phyloP scores from a whole-genome alignment of 345 rosid species.

The Brassica nigra region DNA sequence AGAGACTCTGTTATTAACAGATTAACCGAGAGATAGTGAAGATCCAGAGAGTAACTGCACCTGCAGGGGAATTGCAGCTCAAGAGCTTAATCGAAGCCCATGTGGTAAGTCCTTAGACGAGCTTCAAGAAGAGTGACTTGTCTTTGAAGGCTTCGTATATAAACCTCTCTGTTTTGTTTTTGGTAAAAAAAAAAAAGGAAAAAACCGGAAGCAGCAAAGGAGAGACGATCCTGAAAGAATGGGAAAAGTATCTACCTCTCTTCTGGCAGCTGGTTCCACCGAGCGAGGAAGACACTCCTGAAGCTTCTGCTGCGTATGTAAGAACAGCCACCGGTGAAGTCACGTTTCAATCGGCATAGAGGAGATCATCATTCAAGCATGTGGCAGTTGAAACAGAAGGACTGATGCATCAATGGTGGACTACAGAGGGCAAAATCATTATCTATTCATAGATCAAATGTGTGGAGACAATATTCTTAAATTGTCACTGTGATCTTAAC shows the following conservation, averaged over 20 bases:
- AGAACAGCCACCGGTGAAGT: slow-evolving; percentile 67
- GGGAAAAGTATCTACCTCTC: slow-evolving; percentile 79
- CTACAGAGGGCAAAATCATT: slow-evolving; percentile 5
- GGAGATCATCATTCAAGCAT: slow-evolving; percentile 16
- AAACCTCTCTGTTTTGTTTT: neutral
- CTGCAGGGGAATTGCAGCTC: slow-evolving; percentile 94
- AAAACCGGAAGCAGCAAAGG: slow-evolving; percentile 96
- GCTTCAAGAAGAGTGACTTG: neutral
- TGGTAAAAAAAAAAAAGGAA: slow-evolving; percentile 53
- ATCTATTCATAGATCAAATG: slow-evolving; percentile 31
- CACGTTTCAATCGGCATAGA: slow-evolving; percentile 73
- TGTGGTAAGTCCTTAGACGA: slow-evolving; percentile 63
- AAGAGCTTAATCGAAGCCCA: slow-evolving; percentile 89
- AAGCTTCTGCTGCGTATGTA: slow-evolving; percentile 80
- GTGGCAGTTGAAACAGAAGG: slow-evolving; percentile 29
- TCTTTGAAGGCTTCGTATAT: neutral
- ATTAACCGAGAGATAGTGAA: slow-evolving; percentile 91
- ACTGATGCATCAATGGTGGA: slow-evolving; percentile 31
- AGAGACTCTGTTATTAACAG: slow-evolving; percentile 39
- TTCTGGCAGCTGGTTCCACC: slow-evolving; percentile 99
- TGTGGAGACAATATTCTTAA: slow-evolving; percentile 28
- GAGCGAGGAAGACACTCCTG: slow-evolving; percentile 99
- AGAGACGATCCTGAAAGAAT: slow-evolving; percentile 62
- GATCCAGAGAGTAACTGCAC: slow-evolving; percentile 90
- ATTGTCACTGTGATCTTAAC: slow-evolving; percentile 32